Percentiles rank a stretch among this genome's conserved stretches.
phyloP scores from a whole-genome alignment of 108 stramenopile genomes.

The Nannochloropsis gaditana region DNA sequence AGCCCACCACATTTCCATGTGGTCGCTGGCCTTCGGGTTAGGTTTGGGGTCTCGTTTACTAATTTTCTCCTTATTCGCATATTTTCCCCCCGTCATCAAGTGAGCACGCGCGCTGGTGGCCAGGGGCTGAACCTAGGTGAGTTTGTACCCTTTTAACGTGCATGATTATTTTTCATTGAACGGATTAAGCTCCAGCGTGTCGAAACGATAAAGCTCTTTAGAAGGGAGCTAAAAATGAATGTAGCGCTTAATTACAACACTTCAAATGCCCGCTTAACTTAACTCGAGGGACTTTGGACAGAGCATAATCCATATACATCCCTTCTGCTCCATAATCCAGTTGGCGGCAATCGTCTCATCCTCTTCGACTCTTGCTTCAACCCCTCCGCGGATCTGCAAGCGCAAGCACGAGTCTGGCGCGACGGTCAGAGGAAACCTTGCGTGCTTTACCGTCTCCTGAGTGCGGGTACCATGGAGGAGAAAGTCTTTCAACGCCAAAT shows the following conservation, averaged over 20 bases:
- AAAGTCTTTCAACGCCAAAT: constrained; percentile 92
- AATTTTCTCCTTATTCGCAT: neutral
- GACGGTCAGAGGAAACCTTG: constrained; percentile 56
- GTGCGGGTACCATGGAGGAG: constrained; percentile 65
- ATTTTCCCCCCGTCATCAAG: neutral
- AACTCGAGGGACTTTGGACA: too few species aligned
- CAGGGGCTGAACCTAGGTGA: neutral
- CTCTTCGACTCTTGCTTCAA: constrained; percentile 53
- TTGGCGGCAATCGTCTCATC: constrained; percentile 48
- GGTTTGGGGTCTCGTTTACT: neutral
- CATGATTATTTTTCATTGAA: too few species aligned
- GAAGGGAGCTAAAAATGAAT: too few species aligned
- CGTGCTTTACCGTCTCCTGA: constrained; percentile 56
- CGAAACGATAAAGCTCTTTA: too few species aligned
- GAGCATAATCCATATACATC: too few species aligned
- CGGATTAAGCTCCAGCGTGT: too few species aligned
- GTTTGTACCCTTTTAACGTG: neutral
- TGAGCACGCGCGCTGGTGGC: neutral
- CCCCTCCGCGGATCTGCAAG: constrained; percentile 50
- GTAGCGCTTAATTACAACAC: too few species aligned
- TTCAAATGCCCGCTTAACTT: too few species aligned
- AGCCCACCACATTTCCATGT: neutral
- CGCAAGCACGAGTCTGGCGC: constrained; percentile 60
- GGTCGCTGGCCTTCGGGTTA: too few species aligned
- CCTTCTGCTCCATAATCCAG: constrained; percentile 18